Evolutionary conservation across 306 rosid genomes (phyloP).

Genomic region (cucumber (Cucumis sativus)): DNA sequence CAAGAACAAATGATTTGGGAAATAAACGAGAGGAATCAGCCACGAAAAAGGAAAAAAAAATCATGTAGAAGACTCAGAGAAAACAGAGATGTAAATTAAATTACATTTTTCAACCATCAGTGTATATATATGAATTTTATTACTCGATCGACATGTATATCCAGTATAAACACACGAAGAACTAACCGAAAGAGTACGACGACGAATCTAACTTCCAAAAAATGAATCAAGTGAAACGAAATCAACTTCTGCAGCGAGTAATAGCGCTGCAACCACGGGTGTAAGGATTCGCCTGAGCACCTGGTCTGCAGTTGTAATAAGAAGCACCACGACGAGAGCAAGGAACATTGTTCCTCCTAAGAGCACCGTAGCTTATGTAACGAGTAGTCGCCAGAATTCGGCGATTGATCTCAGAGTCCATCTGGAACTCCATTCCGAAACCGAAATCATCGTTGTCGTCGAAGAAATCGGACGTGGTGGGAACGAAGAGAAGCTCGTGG

Average conservation of each 20-base stretch:
- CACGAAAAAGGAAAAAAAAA: background rate
- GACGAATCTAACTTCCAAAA: background rate
- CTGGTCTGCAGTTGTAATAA: slow-evolving; percentile 84
- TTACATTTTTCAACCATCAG: background rate
- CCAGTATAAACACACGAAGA: slow-evolving; percentile 1
- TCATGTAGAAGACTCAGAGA: background rate
- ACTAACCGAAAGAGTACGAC: background rate
- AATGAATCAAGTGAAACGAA: background rate
- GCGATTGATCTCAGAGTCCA: slow-evolving; percentile 25
- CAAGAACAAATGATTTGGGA: background rate
- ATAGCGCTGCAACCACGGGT: slow-evolving; percentile 69
- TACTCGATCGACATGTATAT: slow-evolving; percentile 2
- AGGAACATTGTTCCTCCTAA: slow-evolving; percentile 78
- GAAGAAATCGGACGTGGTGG: background rate
- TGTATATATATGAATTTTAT: background rate
- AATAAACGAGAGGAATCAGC: background rate
- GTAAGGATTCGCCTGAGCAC: slow-evolving; percentile 92
- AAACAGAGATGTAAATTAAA: background rate
- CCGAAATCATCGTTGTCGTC: slow-evolving; percentile 28
- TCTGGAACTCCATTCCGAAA: slow-evolving; percentile 36
- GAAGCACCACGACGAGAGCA: slow-evolving; percentile 95
- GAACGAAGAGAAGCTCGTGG: background rate
- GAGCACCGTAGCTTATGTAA: slow-evolving; percentile 93
- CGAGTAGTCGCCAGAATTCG: slow-evolving; percentile 54
- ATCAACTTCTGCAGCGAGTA: slow-evolving; percentile 61